Base-by-base conservation (phyloP, 352 stramenopile genomes). In the Phytopythium vexans region DNA sequence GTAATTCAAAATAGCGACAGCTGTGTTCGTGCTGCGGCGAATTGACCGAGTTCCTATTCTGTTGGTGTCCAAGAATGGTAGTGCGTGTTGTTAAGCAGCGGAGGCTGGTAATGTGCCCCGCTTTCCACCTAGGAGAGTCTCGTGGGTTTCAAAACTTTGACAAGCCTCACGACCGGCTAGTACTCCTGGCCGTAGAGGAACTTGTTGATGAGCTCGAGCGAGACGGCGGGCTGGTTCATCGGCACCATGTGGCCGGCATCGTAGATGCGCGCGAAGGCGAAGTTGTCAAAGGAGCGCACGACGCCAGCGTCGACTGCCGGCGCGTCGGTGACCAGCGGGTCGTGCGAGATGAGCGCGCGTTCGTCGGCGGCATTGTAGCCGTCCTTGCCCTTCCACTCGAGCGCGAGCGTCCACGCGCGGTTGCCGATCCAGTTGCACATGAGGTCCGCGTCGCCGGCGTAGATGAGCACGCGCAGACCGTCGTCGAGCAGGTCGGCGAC, bases 371-470 rank as follows among this genome's bases (percentile, higher is more conserved):
- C 42, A 39, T 94, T 83, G 74, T 96, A 98, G 2, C 74, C 85
- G 6, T 66, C 64, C 45, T 88, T 82, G 52, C 93, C 88, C 11
- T 58, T 56, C 95, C 95, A 99, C 11, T 97, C 76, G 36, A 99
- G 70, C 4, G 60, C 82, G 8, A 87, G 58, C 6, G 89, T 97
- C 94, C 92, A 98, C 3, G 92, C 93, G 49, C 88, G 62, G 61
- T 98, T 98, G 32, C 94, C 94, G 44, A 98, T 62, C 76, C 96
- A 98, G 60, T 98, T 98, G 73, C 91, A 98, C 64, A 98, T 97
- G 56, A 97, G 95, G 58, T 98, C 96, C 12, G 89, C 74, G 68
- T 99, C 96, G 43, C 96, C 96, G 14, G 92, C 90, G 74, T 98
- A 99, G 56, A 99, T 94, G 15, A 98, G 73, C 6, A 97, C 89